Evolutionary conservation across 441 rosid species (phyloP), one percentile per base, ranked within the genome.

Genomic region (Populus hybrid): DNA sequence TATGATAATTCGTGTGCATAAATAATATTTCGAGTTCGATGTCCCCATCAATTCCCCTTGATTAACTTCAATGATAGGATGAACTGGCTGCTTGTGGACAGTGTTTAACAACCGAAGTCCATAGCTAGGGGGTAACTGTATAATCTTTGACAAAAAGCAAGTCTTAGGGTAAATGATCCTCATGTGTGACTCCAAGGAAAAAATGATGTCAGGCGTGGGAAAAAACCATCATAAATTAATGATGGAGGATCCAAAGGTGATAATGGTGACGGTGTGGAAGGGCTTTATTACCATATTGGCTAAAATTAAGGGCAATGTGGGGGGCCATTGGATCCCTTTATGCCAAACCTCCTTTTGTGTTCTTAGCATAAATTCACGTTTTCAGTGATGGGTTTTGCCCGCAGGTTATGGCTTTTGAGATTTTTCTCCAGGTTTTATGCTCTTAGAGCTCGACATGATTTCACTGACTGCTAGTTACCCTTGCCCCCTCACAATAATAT

Each of bases 341-440:
- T 78, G 75, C 84, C 81, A 75, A 21, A 78, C 68, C 80, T 30
- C 26, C 10, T 16, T 6, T 40, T 9, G 67, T 35, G 59, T 18
- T 67, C 74, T 63, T 24, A n/a, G 70, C 66, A 42, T 30, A n/a
- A 40, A 0, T 63, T 53, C 75, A 42, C 14, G 6, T 63, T 63
- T 10, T 16, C 6, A 34, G 80, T 78, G 76, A 59, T 71, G 74
- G 75, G 77, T 80, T 75, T 18, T 71, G 11, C 73, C 61, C 12
- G 69, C 8, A 34, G 73, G 68, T 67, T 67, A 34, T 80, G 59
- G 76, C 63, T 78, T 81, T 40, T 67, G 71, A 69, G 84, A 84
- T 3, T 84, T 87, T 86, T 84, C 90, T 88, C 90, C 79, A 86
- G 90, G 91, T 86, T 91, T 87, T 86, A 89, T 85, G 90, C 87